Percentiles rank a stretch among this genome's conserved stretches.
These are phyloP conservation scores for Candida dubliniensis DNA, from an alignment of 1,139 yeast species.

Conservation along the genomic window DNA sequence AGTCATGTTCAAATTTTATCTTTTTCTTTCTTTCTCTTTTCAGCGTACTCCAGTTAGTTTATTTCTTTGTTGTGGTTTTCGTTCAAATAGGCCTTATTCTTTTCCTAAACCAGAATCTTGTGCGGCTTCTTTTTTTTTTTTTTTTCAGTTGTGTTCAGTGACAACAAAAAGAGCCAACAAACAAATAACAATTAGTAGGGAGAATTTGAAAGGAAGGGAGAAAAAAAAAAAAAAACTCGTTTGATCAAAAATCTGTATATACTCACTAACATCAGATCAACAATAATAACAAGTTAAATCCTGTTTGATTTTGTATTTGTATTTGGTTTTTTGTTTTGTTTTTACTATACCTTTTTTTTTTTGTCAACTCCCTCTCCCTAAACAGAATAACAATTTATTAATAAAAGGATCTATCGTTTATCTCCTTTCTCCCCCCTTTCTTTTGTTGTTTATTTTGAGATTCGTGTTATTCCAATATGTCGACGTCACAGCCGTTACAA, in stretches of 20 bases:
- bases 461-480: not conserved
- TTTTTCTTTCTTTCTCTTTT: too few relatives aligned
- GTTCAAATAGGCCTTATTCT: too few relatives aligned
- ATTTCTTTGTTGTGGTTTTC: too few relatives aligned
- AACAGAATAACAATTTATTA: not conserved
- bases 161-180: not conserved
- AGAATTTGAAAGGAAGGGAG: not conserved
- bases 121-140: not conserved
- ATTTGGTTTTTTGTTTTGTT: not conserved
- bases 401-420: not conserved
- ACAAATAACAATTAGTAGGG: not conserved
- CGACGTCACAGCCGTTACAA: constrained; percentile 6
- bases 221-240: constrained; percentile 2
- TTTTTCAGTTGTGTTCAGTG: not conserved
- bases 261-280: not conserved
- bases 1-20: too few relatives aligned
- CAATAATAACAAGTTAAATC: not conserved
- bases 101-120: too few relatives aligned
- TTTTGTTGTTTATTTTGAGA: not conserved
- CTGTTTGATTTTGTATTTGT: not conserved
- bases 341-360: not conserved
- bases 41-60: too few relatives aligned
- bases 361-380: not conserved
- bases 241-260: not conserved
- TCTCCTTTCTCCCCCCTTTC: not conserved